These are phyloP conservation scores for Endothia cerciana DNA, from an alignment of 2,329 filamentous ascomycete species.

Conservation along the genomic window DNA sequence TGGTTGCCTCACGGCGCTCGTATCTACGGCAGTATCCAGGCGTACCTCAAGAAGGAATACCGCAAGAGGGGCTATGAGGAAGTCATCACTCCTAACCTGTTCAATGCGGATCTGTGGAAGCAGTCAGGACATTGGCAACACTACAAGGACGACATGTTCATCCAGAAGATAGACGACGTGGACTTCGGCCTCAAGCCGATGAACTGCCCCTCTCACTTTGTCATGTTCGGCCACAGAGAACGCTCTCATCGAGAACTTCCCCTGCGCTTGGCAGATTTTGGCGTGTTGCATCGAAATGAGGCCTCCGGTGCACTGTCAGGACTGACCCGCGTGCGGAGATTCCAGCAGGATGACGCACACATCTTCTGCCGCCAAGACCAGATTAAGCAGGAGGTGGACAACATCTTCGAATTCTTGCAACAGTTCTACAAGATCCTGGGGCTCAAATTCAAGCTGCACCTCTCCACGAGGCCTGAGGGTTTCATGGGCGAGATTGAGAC, in stretches of 20 bases:
- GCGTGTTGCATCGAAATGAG: conserved; percentile 93
- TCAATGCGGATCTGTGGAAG: conserved; percentile 91
- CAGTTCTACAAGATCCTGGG: conserved; percentile 77
- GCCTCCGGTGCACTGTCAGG: conserved; percentile 89
- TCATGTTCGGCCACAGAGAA: conserved; percentile 82
- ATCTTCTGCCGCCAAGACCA: conserved; percentile 91
- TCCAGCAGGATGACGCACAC: conserved; percentile 95
- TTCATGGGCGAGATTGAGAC: conserved; percentile 84
- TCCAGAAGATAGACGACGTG: conserved; percentile 79
- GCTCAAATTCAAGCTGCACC: conserved; percentile 90
- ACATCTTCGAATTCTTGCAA: conserved; percentile 84
- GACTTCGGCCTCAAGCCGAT: conserved; percentile 82
- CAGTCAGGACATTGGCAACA: conserved; percentile 92
- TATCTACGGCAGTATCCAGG: conserved; percentile 88
- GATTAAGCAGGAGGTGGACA: conserved; percentile 73
- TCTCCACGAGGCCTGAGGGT: conserved; percentile 88
- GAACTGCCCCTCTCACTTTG: conserved; percentile 96
- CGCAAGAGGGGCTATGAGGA: conserved; percentile 93
- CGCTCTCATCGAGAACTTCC: conserved; percentile 89
- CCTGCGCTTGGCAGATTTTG: conserved; percentile 92
- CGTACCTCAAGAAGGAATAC: conserved; percentile 84
- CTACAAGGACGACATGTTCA: conserved; percentile 91
- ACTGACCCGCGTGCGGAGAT: conserved; percentile 87
- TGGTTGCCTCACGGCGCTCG: conserved; percentile 90
- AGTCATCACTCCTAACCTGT: conserved; percentile 96